Base-by-base conservation (phyloP, 1,284 basidiomycete genomes). In the Sphaerobolus stellatus region DNA sequence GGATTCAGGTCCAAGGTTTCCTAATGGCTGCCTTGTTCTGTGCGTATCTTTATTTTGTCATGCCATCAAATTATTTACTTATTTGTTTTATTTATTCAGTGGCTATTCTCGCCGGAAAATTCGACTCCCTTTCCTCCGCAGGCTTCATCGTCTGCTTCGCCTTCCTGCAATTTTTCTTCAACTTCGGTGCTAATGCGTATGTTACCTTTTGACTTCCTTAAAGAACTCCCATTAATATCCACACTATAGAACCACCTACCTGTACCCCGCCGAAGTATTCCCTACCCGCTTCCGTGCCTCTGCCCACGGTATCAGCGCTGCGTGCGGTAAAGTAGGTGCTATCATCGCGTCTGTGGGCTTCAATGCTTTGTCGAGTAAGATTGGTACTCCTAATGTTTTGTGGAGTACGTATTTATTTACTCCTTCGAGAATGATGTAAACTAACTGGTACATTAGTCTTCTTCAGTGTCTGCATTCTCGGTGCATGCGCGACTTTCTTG, bases 241-340 rank as follows among this genome's bases (percentile, higher is more conserved):
- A 20, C 5, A 48, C n/a, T n/a, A 40, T 51, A 80, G 77, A 7
- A 84, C 82, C 4, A 81, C 82, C 55, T 83, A 80, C 60, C 78
- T 83, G 60, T 85, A 84, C 65, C 90, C 90, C n/a, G 87, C 85
- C 7, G 89, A 92, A 73, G 82, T 87, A n/a, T 94, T 94, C 82
- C 92, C 92, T 1, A 94, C 92, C 1, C 79, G 88, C 30, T 92
- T 86, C 74, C 78, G 85, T 50, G 88, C 87, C 5, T 85, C 84
- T 52, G 89, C 88, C 5, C 91, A 93, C 69, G 91, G 92, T 56
- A 79, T 91, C 54, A 87, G 84, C 1, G 91, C 91, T 20, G 90
- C 89, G 0, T 77, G 76, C 13, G 89, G 89, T 33, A 94, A 93
- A 71, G 75, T 77, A 3, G 91, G 91, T 40, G 91, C 91, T 5